A percentile compares a stretch with the other conserved stretches of the same genome.
Evolutionary conservation across 2,329 filamentous ascomycete species (phyloP).

Genomic region (Penicillium verrucosum): DNA sequence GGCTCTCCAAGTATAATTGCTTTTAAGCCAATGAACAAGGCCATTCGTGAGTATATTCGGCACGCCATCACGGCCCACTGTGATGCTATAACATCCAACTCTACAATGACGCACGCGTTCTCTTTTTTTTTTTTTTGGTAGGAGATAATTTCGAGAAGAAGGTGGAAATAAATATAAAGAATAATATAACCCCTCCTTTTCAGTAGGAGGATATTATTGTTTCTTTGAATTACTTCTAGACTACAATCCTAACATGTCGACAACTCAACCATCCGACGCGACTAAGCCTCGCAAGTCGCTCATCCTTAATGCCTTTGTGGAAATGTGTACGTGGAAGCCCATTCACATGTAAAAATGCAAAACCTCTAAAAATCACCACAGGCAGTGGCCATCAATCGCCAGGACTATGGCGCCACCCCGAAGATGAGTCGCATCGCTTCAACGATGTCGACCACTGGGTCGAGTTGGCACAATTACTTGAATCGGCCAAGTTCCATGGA

Average conservation of each 20-base stretch:
- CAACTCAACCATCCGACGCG: conserved; percentile 11
- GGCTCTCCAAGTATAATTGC: neutral
- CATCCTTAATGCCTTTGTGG: conserved; percentile 52
- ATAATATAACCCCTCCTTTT: neutral
- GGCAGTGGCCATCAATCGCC: conserved; percentile 54
- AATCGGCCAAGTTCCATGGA: conserved; percentile 61
- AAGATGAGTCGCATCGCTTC: conserved; percentile 61
- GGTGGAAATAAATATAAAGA: neutral
- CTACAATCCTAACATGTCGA: neutral
- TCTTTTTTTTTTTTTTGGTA: neutral
- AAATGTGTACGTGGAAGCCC: conserved; percentile 41
- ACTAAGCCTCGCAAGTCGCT: conserved; percentile 43
- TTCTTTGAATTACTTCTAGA: neutral
- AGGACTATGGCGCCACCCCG: conserved; percentile 62
- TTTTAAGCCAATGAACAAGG: conserved; percentile 5
- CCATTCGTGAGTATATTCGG: conserved; percentile 1
- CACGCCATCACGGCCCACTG: conserved; percentile 37
- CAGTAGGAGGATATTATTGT: neutral
- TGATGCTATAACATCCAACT: conserved; percentile 29
- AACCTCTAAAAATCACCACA: conserved; percentile 13
- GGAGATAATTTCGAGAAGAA: neutral
- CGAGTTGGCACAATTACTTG: conserved; percentile 57
- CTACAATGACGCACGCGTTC: conserved; percentile 9
- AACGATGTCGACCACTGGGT: conserved; percentile 61
- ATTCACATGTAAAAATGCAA: neutral